These are phyloP conservation scores for Plasmodium relictum DNA, from an alignment of 169 alveolate species.

Conservation along the genomic window DNA sequence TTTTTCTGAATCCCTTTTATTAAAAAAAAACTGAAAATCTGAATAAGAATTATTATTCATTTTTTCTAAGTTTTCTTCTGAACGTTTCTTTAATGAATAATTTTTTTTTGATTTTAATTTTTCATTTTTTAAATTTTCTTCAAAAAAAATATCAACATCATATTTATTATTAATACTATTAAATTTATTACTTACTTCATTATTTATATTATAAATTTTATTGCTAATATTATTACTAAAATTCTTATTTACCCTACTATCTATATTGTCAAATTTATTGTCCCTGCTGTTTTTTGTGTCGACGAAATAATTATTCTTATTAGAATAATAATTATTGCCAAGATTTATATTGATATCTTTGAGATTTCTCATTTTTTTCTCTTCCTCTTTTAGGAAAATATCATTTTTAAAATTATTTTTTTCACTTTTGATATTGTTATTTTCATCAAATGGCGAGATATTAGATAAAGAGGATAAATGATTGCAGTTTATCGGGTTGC, in stretches of 20 bases:
- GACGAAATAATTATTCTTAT: too few species aligned
- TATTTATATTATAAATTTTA: neutral
- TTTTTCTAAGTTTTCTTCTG: neutral
- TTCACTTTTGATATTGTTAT: too few species aligned
- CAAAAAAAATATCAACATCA: neutral
- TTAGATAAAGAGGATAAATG: too few species aligned
- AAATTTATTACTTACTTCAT: neutral
- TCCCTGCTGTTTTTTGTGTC: neutral
- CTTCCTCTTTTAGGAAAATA: too few species aligned
- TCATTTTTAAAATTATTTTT: too few species aligned
- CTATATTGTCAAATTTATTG: neutral
- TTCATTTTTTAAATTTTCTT: neutral
- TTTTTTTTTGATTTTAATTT: neutral
- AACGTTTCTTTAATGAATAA: neutral
- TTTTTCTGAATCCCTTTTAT: conserved; percentile 24
- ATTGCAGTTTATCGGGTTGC: too few species aligned
- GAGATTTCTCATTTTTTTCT: too few species aligned
- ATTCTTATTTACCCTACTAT: neutral
- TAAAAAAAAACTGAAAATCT: neutral
- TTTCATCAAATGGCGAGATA: too few species aligned
- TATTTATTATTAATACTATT: neutral
- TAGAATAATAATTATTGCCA: too few species aligned
- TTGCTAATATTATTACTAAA: neutral
- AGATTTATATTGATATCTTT: too few species aligned
- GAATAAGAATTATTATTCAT: neutral